Base-by-base conservation (phyloP, 1,284 basidiomycete species). In the Ustilago vetiveriae region DNA sequence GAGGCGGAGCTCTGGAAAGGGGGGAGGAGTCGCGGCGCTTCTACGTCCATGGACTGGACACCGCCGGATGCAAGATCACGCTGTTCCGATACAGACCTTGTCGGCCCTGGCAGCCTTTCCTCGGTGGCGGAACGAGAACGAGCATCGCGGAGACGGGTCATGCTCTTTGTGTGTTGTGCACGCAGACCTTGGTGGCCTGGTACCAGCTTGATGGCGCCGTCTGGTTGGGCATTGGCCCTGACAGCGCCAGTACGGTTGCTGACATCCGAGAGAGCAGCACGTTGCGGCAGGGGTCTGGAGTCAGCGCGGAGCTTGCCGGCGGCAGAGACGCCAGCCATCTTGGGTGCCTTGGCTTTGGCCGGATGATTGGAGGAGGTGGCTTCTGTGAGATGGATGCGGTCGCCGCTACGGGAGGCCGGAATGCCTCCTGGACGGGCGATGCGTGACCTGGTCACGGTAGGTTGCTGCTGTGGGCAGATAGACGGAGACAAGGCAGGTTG, bases 381-480 rank as follows among this genome's bases (percentile, higher is more conserved):
- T 40, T 71, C 68, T 36, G 58, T 55, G 43, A 66, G 63, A 32
- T 71, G 62, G 11, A 71, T 57, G 22, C 68, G 62, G 17, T 70
- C 67, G 35, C 67, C 67, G 36, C 67, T 70, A 19, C 67, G 60
- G 22, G 67, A 70, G 11, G 62, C 62, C 32, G 67, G 67, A 17
- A 70, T 60, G n/a, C 57, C 67, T 9, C 62, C 62, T 13, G 65
- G 58, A 21, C 65, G 57, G 6, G 50, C 53, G 19, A 60, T 56
- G 21, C 65, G 65, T 30, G 65, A 60, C 39, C 65, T 52, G 13
- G 57, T 54, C 26, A 50, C 48, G 23, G 57, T 43, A n/a, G 57
- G 65, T 42, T 68, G 65, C 52, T 56, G 35, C n/a, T 26, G 17
- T 23, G 21, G 9, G n/a, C 13, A 21, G 9, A 35, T n/a, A 4